Evolutionary conservation across 116 monocot genomes (phyloP).

Genomic region (Posidonia oceanica): DNA sequence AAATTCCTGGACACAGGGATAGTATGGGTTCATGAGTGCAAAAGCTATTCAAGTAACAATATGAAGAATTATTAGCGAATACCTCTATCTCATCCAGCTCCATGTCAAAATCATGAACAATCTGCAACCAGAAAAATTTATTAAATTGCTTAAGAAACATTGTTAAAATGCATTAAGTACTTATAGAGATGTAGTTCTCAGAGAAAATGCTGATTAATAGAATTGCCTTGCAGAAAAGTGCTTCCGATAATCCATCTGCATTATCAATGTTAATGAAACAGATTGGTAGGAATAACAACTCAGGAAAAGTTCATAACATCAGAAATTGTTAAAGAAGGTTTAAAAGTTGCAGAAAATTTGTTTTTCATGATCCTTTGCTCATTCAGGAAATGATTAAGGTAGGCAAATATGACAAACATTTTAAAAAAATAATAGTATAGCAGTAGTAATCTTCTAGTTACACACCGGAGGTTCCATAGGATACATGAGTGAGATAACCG

Average conservation of each 20-base stretch:
- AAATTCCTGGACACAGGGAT: constrained; percentile 51
- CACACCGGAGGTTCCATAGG: constrained; percentile 82
- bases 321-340: no score
- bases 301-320: neutral
- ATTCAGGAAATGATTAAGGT: no score
- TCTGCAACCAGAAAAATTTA: constrained; percentile 27
- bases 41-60: neutral
- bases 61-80: neutral
- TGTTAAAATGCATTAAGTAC: neutral
- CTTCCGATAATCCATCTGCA: no score
- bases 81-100: constrained; percentile 87
- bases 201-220: neutral
- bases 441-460: no score
- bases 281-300: neutral
- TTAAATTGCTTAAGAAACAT: neutral
- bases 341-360: no score
- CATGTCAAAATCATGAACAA: constrained; percentile 90
- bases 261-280: neutral
- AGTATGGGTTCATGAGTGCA: neutral
- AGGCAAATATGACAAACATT: no score
- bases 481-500: constrained; percentile 84
- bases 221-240: neutral
- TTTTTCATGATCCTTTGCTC: no score
- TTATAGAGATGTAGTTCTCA: no score
- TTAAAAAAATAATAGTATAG: no score